A percentile compares a stretch with the other conserved stretches of the same genome.
phyloP scores from a whole-genome alignment of 192 early-diverging fungal genomes.

The Coemansia aciculifera region DNA sequence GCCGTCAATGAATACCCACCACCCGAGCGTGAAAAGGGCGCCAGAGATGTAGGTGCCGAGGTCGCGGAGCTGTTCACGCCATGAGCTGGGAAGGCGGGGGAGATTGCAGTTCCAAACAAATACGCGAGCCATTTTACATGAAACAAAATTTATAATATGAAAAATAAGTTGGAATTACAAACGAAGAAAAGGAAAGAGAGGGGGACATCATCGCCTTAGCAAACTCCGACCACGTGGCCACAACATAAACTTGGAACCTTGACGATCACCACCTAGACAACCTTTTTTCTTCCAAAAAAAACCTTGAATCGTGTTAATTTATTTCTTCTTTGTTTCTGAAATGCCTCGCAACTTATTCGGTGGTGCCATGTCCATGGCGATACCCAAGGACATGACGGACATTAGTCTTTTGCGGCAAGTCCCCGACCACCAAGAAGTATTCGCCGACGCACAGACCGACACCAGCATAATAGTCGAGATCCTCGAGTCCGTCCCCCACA shows the following conservation, averaged over 20 bases:
- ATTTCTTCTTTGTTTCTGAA: neutral
- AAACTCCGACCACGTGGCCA: slow-evolving; percentile 1
- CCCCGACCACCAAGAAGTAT: slow-evolving; percentile 93
- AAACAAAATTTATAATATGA: neutral
- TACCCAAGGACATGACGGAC: slow-evolving; percentile 62
- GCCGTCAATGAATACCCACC: slow-evolving; percentile 60
- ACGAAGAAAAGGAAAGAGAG: neutral
- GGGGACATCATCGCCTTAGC: no score
- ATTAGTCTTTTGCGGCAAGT: slow-evolving; percentile 78
- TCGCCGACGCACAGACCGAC: slow-evolving; percentile 66
- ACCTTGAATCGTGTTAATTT: neutral
- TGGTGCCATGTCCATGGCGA: slow-evolving; percentile 63
- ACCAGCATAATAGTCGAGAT: slow-evolving; percentile 88
- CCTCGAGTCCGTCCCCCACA: slow-evolving; percentile 64
- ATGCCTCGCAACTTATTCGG: slow-evolving; percentile 61
- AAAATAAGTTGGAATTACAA: neutral
- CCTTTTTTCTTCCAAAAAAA: neutral
- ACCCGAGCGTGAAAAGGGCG: slow-evolving; percentile 54
- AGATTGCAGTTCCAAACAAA: slow-evolving; percentile 54
- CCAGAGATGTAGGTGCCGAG: slow-evolving; percentile 53
- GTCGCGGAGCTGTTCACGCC: slow-evolving; percentile 46
- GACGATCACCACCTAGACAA: neutral
- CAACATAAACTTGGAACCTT: neutral
- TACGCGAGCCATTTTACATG: slow-evolving; percentile 36
- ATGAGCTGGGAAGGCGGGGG: slow-evolving; percentile 43